These are phyloP conservation scores for Penicillium alfredii DNA, from an alignment of 495 filamentous ascomycete genomes.

Conservation along the genomic window DNA sequence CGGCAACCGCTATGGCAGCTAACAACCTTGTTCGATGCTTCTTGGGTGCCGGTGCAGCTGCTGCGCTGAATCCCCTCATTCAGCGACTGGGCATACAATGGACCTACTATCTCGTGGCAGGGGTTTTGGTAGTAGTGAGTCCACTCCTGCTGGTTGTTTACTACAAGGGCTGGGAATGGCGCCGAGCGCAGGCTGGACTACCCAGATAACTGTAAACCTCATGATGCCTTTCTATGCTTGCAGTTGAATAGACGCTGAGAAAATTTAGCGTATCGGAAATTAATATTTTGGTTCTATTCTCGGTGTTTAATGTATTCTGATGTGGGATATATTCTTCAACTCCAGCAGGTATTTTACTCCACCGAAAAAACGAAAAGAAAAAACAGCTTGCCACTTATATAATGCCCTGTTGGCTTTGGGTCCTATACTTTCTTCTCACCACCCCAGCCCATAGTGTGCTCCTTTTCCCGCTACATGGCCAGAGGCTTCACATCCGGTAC, in stretches of 20 bases:
- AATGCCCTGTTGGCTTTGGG: neutral
- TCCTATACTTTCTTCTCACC: neutral
- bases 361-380: no score
- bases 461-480: neutral
- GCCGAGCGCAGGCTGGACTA: conserved; percentile 1
- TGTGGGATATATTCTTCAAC: no score
- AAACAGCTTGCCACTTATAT: no score
- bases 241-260: no score
- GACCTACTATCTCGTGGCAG: conserved; percentile 18
- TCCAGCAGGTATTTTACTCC: no score
- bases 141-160: conserved; percentile 20
- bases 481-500: conserved; percentile 13
- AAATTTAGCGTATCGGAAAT: no score
- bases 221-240: no score
- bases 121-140: conserved; percentile 5
- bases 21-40: conserved; percentile 65
- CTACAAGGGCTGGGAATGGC: conserved; percentile 9
- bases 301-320: no score
- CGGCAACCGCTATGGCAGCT: conserved; percentile 60
- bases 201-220: neutral
- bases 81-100: conserved; percentile 7
- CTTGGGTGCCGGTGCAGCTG: conserved; percentile 57
- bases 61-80: conserved; percentile 55
- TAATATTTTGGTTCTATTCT: no score
- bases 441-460: neutral